Evolutionary conservation across 139 green algal species (phyloP), one percentile per base, ranked within the genome.

Genomic region (Ostreobium quekettii): DNA sequence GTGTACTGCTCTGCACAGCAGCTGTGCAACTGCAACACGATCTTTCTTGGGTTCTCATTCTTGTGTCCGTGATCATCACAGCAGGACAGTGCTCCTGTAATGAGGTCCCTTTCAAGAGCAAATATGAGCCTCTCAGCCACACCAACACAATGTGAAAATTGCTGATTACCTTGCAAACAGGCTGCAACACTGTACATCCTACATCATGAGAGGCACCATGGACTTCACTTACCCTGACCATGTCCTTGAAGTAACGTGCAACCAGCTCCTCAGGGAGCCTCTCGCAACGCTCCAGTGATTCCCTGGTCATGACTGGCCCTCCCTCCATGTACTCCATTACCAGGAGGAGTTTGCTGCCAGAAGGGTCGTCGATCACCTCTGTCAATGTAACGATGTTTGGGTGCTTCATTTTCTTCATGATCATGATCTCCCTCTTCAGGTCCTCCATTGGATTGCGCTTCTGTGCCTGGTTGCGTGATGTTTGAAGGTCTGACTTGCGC

Each of bases 311-410:
- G 48, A 91, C 82, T 1, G 86, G 85, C 32, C 86, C 89, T 0
- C 85, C 85, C 72, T 92, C 85, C 67, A 86, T 80, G 69, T 89
- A 92, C 48, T 90, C 85, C 86, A 96, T 91, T 28, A 96, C 86
- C 60, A 94, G 78, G 69, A 91, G 78, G 63, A 93, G 83, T 81
- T 91, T 90, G 71, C 71, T 84, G 59, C 75, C 70, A 1, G 49
- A 62, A 0, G 76, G 76, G 68, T 91, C 87, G 60, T 95, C 85
- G 30, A 93, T 86, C 5, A 95, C 82, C 73, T 91, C 87, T 35
- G 72, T 76, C 31, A 93, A 71, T 26, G 76, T 80, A 19, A 89
- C 80, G n/a, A 91, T 79, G 71, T 90, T 90, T 3, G 72, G 73
- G 64, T 94, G 87, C 62, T 75, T 77, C 59, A 86, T 76, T 37